Conservation (phyloP, 1,284 basidiomycete species). For the Heterobasidion occidentale region DNA sequence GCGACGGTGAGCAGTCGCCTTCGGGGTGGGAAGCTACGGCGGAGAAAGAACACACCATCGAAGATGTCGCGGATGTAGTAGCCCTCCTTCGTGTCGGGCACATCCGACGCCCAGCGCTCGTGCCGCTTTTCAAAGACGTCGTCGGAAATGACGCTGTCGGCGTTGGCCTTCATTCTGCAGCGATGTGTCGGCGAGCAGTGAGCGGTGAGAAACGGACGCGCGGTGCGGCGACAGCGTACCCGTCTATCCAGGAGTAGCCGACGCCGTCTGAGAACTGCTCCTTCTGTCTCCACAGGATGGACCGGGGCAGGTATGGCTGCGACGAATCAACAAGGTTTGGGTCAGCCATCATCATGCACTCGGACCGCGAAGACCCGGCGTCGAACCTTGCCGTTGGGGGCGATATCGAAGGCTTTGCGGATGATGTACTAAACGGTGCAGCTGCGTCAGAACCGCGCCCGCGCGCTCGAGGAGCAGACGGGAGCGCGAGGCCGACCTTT, state of each 20-base stretch:
- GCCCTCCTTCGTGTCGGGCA: constrained; percentile 96
- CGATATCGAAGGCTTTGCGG: constrained; percentile 93
- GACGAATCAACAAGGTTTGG: not conserved
- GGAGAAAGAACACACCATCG: constrained; percentile 46
- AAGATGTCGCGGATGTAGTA: constrained; percentile 95
- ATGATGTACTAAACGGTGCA: constrained; percentile 71
- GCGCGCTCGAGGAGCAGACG: not conserved
- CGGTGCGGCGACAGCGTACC: constrained; percentile 36
- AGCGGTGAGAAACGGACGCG: not conserved
- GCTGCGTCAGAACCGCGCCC: not conserved
- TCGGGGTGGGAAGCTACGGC: constrained; percentile 1
- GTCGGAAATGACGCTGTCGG: constrained; percentile 72
- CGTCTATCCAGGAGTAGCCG: constrained; percentile 99
- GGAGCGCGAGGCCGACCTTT: constrained; percentile 48
- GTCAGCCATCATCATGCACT: not conserved
- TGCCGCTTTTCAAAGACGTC: constrained; percentile 71
- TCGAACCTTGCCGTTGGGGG: constrained; percentile 74
- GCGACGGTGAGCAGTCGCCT: constrained; percentile 5
- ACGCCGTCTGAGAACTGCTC: constrained; percentile 99
- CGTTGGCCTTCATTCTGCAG: constrained; percentile 83
- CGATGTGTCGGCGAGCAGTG: not conserved
- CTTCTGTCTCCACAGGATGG: constrained; percentile 98
- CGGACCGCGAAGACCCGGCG: not conserved
- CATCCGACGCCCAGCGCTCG: constrained; percentile 75
- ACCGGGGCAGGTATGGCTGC: constrained; percentile 90